Evolutionary conservation across 2,329 filamentous ascomycete genomes (phyloP).

Genomic region (Huntiella bhutanensis): DNA sequence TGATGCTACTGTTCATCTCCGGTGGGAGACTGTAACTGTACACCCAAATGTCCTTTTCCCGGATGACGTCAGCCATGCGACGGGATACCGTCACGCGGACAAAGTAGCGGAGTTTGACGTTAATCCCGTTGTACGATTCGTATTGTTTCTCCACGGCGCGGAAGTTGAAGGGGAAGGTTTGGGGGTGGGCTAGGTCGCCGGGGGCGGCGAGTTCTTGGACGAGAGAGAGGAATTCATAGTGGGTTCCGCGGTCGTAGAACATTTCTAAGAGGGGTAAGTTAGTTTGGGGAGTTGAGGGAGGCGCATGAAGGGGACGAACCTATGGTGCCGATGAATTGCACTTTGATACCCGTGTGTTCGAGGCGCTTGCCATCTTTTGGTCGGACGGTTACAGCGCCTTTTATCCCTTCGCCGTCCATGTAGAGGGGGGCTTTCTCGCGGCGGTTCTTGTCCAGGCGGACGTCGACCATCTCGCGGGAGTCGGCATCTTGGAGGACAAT

Average conservation of each 20-base stretch:
- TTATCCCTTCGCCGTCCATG: conserved; percentile 95
- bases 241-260: conserved; percentile 98
- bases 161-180: conserved; percentile 99
- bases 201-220: conserved; percentile 93
- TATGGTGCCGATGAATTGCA: conserved; percentile 98
- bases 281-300: conserved; percentile 2
- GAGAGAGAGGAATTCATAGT: conserved; percentile 95
- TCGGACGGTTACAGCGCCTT: conserved; percentile 82
- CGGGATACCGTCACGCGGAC: conserved; percentile 89
- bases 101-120: conserved; percentile 97
- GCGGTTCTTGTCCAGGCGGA: conserved; percentile 95
- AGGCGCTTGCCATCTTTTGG: conserved; percentile 96
- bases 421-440: conserved; percentile 93
- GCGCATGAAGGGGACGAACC: conserved; percentile 31
- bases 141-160: conserved; percentile 99
- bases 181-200: conserved; percentile 93
- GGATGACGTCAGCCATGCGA: conserved; percentile 92
- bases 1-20: conserved; percentile 95
- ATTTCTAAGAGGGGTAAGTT: conserved; percentile 45
- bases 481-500: conserved; percentile 91
- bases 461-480: conserved; percentile 85
- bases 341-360: conserved; percentile 97
- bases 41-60: conserved; percentile 99
- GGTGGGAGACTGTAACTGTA: conserved; percentile 96
- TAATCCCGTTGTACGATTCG: conserved; percentile 99